Base-by-base conservation (phyloP, 2,329 filamentous ascomycete genomes). In the Trichoderma sp. region DNA sequence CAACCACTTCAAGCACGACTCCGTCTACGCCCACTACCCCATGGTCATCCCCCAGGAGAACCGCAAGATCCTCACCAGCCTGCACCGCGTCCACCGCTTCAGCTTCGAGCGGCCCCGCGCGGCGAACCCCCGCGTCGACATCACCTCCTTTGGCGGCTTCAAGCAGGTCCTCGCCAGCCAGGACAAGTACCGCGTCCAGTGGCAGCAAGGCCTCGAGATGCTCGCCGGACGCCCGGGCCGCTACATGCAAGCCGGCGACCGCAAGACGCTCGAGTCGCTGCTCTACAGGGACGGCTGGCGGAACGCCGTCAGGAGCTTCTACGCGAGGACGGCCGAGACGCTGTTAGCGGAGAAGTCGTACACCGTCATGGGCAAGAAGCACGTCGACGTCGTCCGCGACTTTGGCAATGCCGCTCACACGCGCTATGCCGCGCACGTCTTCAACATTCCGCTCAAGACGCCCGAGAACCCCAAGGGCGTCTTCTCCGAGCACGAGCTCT, bases 21-120 rank as follows among this genome's bases (percentile, higher is more conserved):
- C 90, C 0, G 87, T 93, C 63, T 96, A 94, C 68, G 91, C 90
- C 0, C 90, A 93, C 73, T 93, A 89, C 72, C 90, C 88, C n/a
- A 86, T 87, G 84, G 78, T 80, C 3, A 87, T 90, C 2, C 91
- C 92, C 0, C 79, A 80, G 0, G 91, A 93, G 73, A 95, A 92
- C 75, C 78, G 83, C 65, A 86, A 84, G 68, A 93, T 93, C 68
- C 82, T 93, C 68, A 86, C 84, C 50, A 81, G 86, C 54, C 81
- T 95, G 5, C 85, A 85, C 63, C 86, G 89, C 51, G 89, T 83
- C 51, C 79, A 89, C 34, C 79, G 88, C 30, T 96, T 93, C 77
- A 86, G 85, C 74, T 95, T 87, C 71, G 83, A 86, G 5, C 83
- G 84, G 2, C 91, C 91, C 0, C 72, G 75, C 0, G 81, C 77